Conservation (phyloP, 1,139 yeast genomes). For the Barnettozyma hawaiiensis region DNA sequence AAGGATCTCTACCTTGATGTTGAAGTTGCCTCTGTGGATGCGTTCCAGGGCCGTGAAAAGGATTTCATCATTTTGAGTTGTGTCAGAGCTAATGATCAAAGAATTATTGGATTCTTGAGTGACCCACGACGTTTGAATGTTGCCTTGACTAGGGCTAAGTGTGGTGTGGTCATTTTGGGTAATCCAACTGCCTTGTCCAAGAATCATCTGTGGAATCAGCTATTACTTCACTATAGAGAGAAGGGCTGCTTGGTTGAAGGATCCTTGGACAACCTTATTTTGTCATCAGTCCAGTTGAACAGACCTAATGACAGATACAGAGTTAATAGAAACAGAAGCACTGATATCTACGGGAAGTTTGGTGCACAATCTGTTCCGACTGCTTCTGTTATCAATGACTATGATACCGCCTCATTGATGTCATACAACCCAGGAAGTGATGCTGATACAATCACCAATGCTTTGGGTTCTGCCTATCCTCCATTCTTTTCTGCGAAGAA, state of each 20-base stretch:
- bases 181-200: slow-evolving; percentile 74
- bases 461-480: slow-evolving; percentile 21
- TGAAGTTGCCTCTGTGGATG: slow-evolving; percentile 91
- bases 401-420: slow-evolving; percentile 46
- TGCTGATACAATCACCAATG: slow-evolving; percentile 11
- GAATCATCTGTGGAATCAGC: slow-evolving; percentile 73
- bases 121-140: slow-evolving; percentile 92
- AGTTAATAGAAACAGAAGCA: slow-evolving; percentile 12
- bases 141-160: slow-evolving; percentile 87
- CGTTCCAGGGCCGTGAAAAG: slow-evolving; percentile 95
- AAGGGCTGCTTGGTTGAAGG: slow-evolving; percentile 91
- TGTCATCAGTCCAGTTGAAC: slow-evolving; percentile 59
- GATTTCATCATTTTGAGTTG: slow-evolving; percentile 85
- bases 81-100: slow-evolving; percentile 84
- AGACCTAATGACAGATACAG: slow-evolving; percentile 26
- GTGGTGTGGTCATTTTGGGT: slow-evolving; percentile 77
- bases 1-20: slow-evolving; percentile 63
- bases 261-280: slow-evolving; percentile 72
- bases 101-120: slow-evolving; percentile 78
- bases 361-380: slow-evolving; percentile 21
- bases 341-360: slow-evolving; percentile 16
- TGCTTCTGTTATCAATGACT: slow-evolving; percentile 29
- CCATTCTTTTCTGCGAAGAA: slow-evolving; percentile 29
- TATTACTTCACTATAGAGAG: slow-evolving; percentile 74
- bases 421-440: slow-evolving; percentile 37